phyloP scores from a whole-genome alignment of 2,329 filamentous ascomycete genomes.

The Pezicula rhizophila region DNA sequence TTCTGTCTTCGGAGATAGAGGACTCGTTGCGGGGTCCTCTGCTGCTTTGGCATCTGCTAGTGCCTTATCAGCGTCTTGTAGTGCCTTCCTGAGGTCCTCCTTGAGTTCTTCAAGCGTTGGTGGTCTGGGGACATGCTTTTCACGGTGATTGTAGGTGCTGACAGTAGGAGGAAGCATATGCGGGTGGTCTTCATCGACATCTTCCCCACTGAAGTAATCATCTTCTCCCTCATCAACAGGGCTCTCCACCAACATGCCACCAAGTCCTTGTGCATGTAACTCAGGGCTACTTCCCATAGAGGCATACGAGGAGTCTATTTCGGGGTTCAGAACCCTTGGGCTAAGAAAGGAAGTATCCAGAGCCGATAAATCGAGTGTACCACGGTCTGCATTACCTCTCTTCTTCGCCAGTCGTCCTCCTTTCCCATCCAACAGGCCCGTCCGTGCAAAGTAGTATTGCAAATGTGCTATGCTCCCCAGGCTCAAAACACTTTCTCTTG shows the following conservation, averaged over 20 bases:
- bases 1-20: slow-evolving; percentile 24
- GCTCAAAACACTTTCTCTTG: slow-evolving; percentile 91
- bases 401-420: slow-evolving; percentile 78
- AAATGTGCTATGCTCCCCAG: slow-evolving; percentile 94
- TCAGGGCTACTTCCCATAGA: slow-evolving; percentile 57
- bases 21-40: slow-evolving; percentile 4
- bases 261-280: slow-evolving; percentile 28
- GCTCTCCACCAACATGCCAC: slow-evolving; percentile 30
- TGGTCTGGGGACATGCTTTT: slow-evolving; percentile 74
- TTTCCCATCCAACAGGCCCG: slow-evolving; percentile 87
- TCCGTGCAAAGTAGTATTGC: slow-evolving; percentile 97
- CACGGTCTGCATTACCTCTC: slow-evolving; percentile 42
- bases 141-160: slow-evolving; percentile 86
- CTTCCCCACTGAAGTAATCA: slow-evolving; percentile 43
- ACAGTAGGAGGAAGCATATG: slow-evolving; percentile 93
- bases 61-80: slow-evolving; percentile 64
- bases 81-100: slow-evolving; percentile 56
- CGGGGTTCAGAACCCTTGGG: slow-evolving; percentile 38
- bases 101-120: slow-evolving; percentile 79
- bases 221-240: slow-evolving; percentile 33
- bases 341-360: slow-evolving; percentile 40
- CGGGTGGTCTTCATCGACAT: slow-evolving; percentile 60
- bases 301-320: slow-evolving; percentile 53
- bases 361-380: slow-evolving; percentile 51
- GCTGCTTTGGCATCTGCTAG: slow-evolving; percentile 48